A percentile compares a stretch with the other conserved stretches of the same genome.
Conservation (phyloP, 352 stramenopile species). For the Globisporangium middletonii region DNA sequence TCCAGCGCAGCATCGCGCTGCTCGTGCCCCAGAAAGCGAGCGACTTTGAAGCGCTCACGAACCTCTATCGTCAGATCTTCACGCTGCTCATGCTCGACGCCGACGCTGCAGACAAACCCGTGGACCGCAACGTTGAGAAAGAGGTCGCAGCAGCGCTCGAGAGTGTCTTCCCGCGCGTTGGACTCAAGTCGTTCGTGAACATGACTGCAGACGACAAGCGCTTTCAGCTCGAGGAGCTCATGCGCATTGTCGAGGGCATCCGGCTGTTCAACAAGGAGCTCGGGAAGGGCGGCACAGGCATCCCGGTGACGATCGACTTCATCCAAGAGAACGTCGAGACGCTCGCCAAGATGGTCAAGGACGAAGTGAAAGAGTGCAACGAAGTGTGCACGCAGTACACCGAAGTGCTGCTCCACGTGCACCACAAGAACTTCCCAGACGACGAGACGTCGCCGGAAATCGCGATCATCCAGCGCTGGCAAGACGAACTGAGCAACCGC, state of each 20-base stretch:
- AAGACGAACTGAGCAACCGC: constrained; percentile 90
- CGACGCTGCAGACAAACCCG: constrained; percentile 23
- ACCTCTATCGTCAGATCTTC: constrained; percentile 89
- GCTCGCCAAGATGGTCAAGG: constrained; percentile 41
- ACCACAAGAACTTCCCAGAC: constrained; percentile 35
- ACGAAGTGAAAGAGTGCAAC: constrained; percentile 58
- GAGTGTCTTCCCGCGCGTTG: constrained; percentile 93
- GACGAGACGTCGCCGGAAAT: constrained; percentile 12
- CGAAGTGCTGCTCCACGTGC: constrained; percentile 67
- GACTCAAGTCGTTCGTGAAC: constrained; percentile 90
- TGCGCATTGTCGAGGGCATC: constrained; percentile 90
- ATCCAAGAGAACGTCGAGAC: constrained; percentile 49
- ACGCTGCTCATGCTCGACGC: constrained; percentile 75
- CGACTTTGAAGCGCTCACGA: constrained; percentile 89
- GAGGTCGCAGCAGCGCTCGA: constrained; percentile 89
- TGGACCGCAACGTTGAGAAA: constrained; percentile 73
- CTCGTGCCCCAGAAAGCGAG: constrained; percentile 70
- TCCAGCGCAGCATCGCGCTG: constrained; percentile 72
- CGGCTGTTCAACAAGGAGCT: constrained; percentile 91
- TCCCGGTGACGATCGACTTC: constrained; percentile 50
- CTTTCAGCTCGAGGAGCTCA: constrained; percentile 88
- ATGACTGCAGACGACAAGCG: constrained; percentile 88
- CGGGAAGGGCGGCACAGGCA: constrained; percentile 82
- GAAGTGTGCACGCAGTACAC: constrained; percentile 79
- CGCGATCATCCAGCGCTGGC: constrained; percentile 74